Percentiles rank a stretch among this genome's conserved stretches.
Conservation (phyloP, 208 protist species). For the Crithidia expoeki region DNA sequence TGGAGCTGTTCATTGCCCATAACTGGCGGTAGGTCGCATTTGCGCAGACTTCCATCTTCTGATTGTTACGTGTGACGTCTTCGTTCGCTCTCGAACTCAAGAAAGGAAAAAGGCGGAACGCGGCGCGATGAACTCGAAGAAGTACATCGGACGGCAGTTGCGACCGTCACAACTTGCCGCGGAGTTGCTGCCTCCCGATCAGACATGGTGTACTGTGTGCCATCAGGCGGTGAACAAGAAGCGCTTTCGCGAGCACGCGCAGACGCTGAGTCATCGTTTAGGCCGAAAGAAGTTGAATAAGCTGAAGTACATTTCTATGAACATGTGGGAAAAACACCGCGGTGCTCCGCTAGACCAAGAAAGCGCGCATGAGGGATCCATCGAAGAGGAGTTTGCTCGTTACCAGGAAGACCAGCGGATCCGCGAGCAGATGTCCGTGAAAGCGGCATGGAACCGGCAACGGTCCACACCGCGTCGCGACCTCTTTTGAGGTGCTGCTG, state of each 20-base stretch:
- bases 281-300: slow-evolving; percentile 68
- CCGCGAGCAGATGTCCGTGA: slow-evolving; percentile 47
- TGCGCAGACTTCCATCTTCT: no score
- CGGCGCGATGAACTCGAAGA: slow-evolving; percentile 45
- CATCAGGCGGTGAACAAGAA: slow-evolving; percentile 62
- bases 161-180: slow-evolving; percentile 74
- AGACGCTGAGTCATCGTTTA: slow-evolving; percentile 51
- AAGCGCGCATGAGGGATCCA: slow-evolving; percentile 50
- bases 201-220: slow-evolving; percentile 84
- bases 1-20: no score
- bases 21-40: no score
- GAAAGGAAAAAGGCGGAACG: neutral
- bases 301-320: slow-evolving; percentile 70
- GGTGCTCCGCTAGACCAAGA: slow-evolving; percentile 67
- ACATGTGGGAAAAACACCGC: slow-evolving; percentile 82
- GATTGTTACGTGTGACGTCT: no score
- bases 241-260: slow-evolving; percentile 45
- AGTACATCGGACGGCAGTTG: slow-evolving; percentile 78
- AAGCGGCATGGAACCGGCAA: slow-evolving; percentile 20
- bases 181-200: slow-evolving; percentile 69
- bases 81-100: no score
- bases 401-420: slow-evolving; percentile 63
- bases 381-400: slow-evolving; percentile 65
- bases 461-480: neutral
- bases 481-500: slow-evolving; percentile 12